Conservation (phyloP, 305 asterid species). For the Ruellia speciosa region DNA sequence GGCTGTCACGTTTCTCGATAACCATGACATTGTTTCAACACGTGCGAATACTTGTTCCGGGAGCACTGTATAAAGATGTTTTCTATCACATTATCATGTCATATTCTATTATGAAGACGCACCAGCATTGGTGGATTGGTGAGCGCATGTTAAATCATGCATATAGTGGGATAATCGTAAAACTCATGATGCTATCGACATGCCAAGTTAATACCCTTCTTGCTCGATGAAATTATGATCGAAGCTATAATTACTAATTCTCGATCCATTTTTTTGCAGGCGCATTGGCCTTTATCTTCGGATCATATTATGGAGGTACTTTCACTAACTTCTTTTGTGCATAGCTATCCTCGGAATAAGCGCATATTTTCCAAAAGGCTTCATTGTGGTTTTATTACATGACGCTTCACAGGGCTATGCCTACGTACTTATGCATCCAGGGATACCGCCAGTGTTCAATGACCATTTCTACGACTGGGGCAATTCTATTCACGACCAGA, state of each 20-base stretch:
- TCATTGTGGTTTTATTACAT: background rate
- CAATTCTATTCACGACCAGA: constrained; percentile 52
- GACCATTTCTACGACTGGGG: constrained; percentile 90
- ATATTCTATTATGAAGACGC: too few relatives aligned
- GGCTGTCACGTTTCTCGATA: constrained; percentile 86
- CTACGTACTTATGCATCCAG: constrained; percentile 90
- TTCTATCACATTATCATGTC: too few relatives aligned
- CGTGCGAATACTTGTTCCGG: constrained; percentile 34
- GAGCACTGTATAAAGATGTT: background rate
- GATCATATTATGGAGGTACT: constrained; percentile 81
- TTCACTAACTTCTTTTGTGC: background rate
- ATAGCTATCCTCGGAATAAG: background rate
- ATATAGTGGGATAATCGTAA: background rate
- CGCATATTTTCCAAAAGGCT: too few relatives aligned
- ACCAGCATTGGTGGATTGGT: too few relatives aligned
- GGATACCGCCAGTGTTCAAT: constrained; percentile 78
- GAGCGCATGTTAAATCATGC: constrained; percentile 3
- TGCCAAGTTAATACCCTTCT: constrained; percentile 8
- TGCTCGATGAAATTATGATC: too few relatives aligned
- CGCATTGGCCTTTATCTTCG: constrained; percentile 95
- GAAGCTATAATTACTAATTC: background rate
- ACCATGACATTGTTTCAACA: constrained; percentile 95
- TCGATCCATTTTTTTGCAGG: constrained; percentile 39
- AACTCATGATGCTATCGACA: background rate
- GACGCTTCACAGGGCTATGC: constrained; percentile 59